phyloP scores from a whole-genome alignment of 129 eudicot species.

The Lonicera japonica region DNA sequence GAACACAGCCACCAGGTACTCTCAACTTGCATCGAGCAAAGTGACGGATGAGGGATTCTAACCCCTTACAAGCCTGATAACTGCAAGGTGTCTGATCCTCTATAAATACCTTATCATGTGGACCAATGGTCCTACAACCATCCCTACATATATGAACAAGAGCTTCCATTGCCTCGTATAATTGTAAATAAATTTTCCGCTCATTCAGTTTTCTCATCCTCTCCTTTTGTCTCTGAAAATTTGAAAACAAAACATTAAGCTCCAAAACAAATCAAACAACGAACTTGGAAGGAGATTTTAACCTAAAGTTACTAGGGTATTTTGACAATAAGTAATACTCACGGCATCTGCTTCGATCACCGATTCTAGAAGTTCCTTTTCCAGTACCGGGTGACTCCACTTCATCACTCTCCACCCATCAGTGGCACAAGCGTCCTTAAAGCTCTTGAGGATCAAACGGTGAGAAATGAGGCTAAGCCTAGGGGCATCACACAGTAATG shows the following conservation, averaged over 20 bases:
- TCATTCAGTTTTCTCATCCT: slow-evolving; percentile 48
- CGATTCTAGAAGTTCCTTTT: slow-evolving; percentile 45
- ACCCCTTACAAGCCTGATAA: slow-evolving; percentile 72
- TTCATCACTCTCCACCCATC: slow-evolving; percentile 91
- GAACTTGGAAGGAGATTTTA: slow-evolving; percentile 1
- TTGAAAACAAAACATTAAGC: neutral
- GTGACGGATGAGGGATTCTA: slow-evolving; percentile 81
- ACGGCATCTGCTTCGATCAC: slow-evolving; percentile 47
- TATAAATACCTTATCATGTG: slow-evolving; percentile 47
- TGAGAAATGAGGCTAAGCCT: slow-evolving; percentile 75
- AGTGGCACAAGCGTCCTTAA: slow-evolving; percentile 54
- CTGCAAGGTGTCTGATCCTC: slow-evolving; percentile 59
- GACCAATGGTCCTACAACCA: slow-evolving; percentile 85
- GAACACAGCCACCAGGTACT: slow-evolving; percentile 85
- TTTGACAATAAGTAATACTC: slow-evolving; percentile 27
- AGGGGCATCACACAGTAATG: slow-evolving; percentile 86
- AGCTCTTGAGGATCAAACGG: slow-evolving; percentile 52
- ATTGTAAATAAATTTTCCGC: slow-evolving; percentile 48
- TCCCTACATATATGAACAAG: slow-evolving; percentile 86
- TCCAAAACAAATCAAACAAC: neutral
- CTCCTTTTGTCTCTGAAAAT: slow-evolving; percentile 48
- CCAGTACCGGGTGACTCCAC: slow-evolving; percentile 76
- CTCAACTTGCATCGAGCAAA: slow-evolving; percentile 76
- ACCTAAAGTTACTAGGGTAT: neutral
- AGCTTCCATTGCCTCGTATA: slow-evolving; percentile 98